phyloP scores from a whole-genome alignment of 495 filamentous ascomycete species.

The Neurospora sp. region DNA sequence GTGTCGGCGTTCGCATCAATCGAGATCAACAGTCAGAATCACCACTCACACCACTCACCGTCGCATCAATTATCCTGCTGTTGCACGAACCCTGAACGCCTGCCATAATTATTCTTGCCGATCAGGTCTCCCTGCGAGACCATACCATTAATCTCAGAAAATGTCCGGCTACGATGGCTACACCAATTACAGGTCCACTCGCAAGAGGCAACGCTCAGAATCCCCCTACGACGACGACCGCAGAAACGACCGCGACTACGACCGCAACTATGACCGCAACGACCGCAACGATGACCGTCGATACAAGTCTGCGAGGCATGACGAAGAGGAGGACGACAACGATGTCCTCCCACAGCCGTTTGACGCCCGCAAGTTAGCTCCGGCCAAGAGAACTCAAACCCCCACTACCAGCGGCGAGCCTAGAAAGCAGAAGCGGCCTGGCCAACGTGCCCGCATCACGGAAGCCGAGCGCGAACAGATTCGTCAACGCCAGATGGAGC shows the following conservation, averaged over 20 bases:
- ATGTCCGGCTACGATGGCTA: constrained; percentile 20
- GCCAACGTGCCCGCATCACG: constrained; percentile 66
- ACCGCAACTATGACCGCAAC: constrained; percentile 6
- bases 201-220: constrained; percentile 1
- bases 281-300: background rate
- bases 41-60: background rate
- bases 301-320: constrained; percentile 1
- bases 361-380: constrained; percentile 43
- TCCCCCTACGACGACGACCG: background rate
- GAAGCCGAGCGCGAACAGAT: constrained; percentile 59
- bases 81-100: background rate
- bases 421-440: constrained; percentile 77
- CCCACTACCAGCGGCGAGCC: constrained; percentile 30
- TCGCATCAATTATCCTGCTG: background rate
- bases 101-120: background rate
- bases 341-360: constrained; percentile 45
- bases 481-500: constrained; percentile 53
- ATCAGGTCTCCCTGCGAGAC: background rate
- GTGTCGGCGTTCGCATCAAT: background rate
- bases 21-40: background rate
- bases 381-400: constrained; percentile 39
- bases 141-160: background rate
- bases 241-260: background rate
- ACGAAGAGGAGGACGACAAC: constrained; percentile 5
- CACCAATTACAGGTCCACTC: constrained; percentile 1